phyloP scores from a whole-genome alignment of 2,329 filamentous ascomycete genomes.

The Stenocarpella maydis region DNA sequence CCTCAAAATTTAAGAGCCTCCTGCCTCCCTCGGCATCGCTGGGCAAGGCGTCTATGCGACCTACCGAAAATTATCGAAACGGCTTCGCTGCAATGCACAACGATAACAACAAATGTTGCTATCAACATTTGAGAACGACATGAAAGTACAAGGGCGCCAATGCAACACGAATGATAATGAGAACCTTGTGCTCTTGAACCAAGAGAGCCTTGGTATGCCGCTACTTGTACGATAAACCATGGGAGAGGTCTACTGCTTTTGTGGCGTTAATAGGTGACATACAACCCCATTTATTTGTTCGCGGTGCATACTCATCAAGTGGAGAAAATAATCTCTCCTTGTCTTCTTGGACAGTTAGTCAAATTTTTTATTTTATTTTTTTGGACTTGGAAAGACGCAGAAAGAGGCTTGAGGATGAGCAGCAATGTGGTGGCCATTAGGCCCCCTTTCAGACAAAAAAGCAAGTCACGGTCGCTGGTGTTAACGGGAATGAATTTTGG shows the following conservation, averaged over 20 bases:
- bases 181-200: not conserved
- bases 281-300: constrained; percentile 18
- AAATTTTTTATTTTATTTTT: not conserved
- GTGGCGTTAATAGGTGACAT: constrained; percentile 25
- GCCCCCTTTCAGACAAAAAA: not conserved
- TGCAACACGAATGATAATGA: constrained; percentile 29
- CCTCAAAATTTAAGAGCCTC: not conserved
- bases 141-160: constrained; percentile 8
- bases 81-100: not conserved
- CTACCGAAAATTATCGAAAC: not conserved
- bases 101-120: not conserved
- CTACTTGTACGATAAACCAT: constrained; percentile 28
- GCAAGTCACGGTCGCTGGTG: constrained; percentile 17
- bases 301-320: constrained; percentile 30
- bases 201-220: constrained; percentile 7
- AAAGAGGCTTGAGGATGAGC: not conserved
- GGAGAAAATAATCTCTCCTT: constrained; percentile 23
- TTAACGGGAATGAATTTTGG: constrained; percentile 24
- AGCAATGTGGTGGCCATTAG: not conserved
- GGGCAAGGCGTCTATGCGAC: not conserved
- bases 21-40: not conserved
- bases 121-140: not conserved
- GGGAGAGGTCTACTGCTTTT: constrained; percentile 18
- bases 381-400: not conserved
- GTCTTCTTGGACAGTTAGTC: constrained; percentile 6